Conservation (phyloP, 2,329 filamentous ascomycete genomes). For the Xenoacremonium recifei region DNA sequence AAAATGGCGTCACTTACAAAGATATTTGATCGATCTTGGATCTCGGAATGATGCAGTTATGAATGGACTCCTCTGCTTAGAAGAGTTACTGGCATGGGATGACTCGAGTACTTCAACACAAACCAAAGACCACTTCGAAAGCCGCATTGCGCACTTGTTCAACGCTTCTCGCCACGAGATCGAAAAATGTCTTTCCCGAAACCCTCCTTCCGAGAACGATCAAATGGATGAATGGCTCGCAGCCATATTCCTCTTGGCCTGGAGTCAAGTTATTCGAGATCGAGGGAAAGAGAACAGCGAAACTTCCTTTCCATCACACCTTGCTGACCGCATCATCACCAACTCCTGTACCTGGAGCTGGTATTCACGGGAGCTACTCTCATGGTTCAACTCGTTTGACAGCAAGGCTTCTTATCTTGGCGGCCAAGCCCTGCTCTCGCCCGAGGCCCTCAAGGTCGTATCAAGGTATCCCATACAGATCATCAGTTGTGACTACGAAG, state of each 20-base stretch:
- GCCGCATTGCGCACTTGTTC: slow-evolving; percentile 3
- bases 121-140: background rate
- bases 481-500: slow-evolving; percentile 8
- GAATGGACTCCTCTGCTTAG: slow-evolving; percentile 6
- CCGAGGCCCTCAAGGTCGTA: slow-evolving; percentile 5
- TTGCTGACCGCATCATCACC: slow-evolving; percentile 4
- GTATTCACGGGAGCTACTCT: slow-evolving; percentile 8
- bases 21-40: slow-evolving; percentile 4
- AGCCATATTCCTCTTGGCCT: slow-evolving; percentile 5
- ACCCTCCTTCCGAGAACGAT: background rate
- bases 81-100: slow-evolving; percentile 3
- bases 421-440: slow-evolving; percentile 4
- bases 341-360: slow-evolving; percentile 7
- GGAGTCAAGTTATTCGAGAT: slow-evolving; percentile 9
- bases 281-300: slow-evolving; percentile 1
- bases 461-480: slow-evolving; percentile 8
- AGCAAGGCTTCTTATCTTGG: slow-evolving; percentile 8
- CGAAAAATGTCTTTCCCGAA: background rate
- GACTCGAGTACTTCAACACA: background rate
- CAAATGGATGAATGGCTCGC: slow-evolving; percentile 7
- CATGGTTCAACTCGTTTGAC: slow-evolving; percentile 10
- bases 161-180: slow-evolving; percentile 2
- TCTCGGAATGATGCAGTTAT: slow-evolving; percentile 4
- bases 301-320: slow-evolving; percentile 1
- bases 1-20: slow-evolving; percentile 5